Percentiles rank a stretch among this genome's conserved stretches.
phyloP scores from a whole-genome alignment of 257 asterid species.

The Craterostigma plantagineum region DNA sequence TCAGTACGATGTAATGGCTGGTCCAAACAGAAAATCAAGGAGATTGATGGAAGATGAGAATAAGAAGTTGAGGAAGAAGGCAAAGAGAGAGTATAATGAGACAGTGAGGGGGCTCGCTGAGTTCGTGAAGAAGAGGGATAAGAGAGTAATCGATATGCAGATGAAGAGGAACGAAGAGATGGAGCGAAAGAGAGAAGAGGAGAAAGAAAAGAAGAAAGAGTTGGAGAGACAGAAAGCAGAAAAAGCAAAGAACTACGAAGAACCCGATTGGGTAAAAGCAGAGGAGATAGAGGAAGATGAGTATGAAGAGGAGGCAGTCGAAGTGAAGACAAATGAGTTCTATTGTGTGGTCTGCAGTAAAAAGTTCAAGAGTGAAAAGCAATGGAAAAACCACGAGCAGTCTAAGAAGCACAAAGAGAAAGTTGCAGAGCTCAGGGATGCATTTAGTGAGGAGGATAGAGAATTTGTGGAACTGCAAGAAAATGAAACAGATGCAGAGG shows the following conservation, averaged over 20 bases:
- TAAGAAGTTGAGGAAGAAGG: conserved; percentile 80
- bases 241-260: conserved; percentile 52
- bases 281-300: conserved; percentile 57
- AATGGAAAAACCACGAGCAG: conserved; percentile 96
- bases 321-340: conserved; percentile 46
- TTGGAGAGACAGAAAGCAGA: conserved; percentile 74
- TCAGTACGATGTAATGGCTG: conserved; percentile 73
- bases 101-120: conserved; percentile 82
- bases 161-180: conserved; percentile 67
- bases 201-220: conserved; percentile 59
- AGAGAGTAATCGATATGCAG: conserved; percentile 89
- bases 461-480: conserved; percentile 24
- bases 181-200: conserved; percentile 68
- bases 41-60: conserved; percentile 90
- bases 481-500: conserved; percentile 18
- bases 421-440: conserved; percentile 63
- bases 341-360: conserved; percentile 85
- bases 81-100: conserved; percentile 69
- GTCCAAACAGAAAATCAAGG: conserved; percentile 66
- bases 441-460: conserved; percentile 53
- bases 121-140: conserved; percentile 90
- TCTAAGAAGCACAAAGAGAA: conserved; percentile 94
- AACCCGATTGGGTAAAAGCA: conserved; percentile 70
- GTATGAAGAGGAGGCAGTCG: conserved; percentile 20
- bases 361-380: conserved; percentile 91